A percentile compares a stretch with the other conserved stretches of the same genome.
These are phyloP conservation scores for Microbotryum saponariae DNA, from an alignment of 1,284 basidiomycete species.

Conservation along the genomic window DNA sequence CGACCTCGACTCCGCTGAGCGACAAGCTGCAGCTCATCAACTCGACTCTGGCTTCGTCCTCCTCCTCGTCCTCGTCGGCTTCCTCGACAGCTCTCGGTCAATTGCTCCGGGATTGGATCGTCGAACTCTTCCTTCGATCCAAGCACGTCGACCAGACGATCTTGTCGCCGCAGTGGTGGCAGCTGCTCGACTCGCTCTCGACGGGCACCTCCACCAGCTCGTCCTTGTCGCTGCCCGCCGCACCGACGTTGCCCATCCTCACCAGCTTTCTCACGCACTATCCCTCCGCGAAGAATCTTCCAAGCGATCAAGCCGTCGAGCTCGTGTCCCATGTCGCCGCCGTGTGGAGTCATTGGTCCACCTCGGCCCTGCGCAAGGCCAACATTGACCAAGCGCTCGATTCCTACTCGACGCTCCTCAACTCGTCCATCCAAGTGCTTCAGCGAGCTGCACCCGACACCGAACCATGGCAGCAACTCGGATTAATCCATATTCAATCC, in stretches of 20 bases:
- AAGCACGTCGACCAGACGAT: not conserved
- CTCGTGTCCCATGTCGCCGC: conserved; percentile 2
- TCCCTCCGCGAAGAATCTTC: not conserved
- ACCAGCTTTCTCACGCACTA: conserved; percentile 12
- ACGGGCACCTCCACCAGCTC: not conserved
- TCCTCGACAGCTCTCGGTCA: conserved; percentile 3
- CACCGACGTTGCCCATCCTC: conserved; percentile 16
- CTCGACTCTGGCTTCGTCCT: conserved; percentile 12
- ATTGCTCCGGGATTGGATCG: conserved; percentile 23
- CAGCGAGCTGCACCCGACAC: not conserved
- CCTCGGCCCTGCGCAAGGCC: conserved; percentile 18
- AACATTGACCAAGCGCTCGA: conserved; percentile 25
- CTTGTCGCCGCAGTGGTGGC: conserved; percentile 7
- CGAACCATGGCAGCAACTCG: conserved; percentile 16
- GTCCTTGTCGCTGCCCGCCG: not conserved
- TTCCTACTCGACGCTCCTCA: conserved; percentile 19
- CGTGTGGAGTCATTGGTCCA: conserved; percentile 12
- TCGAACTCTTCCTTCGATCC: conserved; percentile 12
- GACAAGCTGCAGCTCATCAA: conserved; percentile 13
- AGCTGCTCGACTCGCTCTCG: conserved; percentile 1
- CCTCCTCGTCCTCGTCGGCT: not conserved
- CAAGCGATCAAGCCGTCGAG: not conserved
- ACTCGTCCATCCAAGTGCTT: conserved; percentile 3
- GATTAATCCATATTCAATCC: conserved; percentile 11
- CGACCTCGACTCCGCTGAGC: conserved; percentile 19